phyloP scores from a whole-genome alignment of 345 rosid species.

The Salix arbutifolia region DNA sequence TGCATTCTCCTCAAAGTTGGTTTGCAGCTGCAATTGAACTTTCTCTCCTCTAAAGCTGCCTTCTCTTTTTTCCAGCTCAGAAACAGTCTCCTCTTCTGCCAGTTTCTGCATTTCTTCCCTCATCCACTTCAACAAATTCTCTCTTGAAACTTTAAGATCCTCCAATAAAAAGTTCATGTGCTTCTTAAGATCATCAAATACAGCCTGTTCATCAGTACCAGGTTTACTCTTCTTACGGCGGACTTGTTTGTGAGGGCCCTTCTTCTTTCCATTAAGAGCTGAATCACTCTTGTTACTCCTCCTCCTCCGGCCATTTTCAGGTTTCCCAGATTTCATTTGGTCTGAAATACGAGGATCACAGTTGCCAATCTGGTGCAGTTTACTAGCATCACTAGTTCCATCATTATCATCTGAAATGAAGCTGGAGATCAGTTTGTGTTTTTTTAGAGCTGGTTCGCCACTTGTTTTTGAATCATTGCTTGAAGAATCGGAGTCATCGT shows the following conservation, averaged over 20 bases:
- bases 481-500: constrained; percentile 37
- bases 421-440: constrained; percentile 23
- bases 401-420: constrained; percentile 23
- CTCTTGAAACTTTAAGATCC: constrained; percentile 45
- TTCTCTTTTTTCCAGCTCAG: constrained; percentile 11
- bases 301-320: constrained; percentile 21
- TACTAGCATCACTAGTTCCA: constrained; percentile 22
- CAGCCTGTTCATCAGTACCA: constrained; percentile 20
- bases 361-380: constrained; percentile 19
- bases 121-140: constrained; percentile 44
- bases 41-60: constrained; percentile 13
- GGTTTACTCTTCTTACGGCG: constrained; percentile 23
- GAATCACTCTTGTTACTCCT: constrained; percentile 8
- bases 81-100: constrained; percentile 26
- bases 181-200: constrained; percentile 33
- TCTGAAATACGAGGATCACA: constrained; percentile 10
- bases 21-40: constrained; percentile 10
- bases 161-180: constrained; percentile 42
- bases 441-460: constrained; percentile 24
- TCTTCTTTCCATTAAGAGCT: constrained; percentile 10
- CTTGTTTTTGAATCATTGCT: constrained; percentile 36
- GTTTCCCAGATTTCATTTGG: constrained; percentile 17
- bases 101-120: constrained; percentile 45
- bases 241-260: constrained; percentile 14
- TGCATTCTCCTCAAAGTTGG: constrained; percentile 11